A percentile compares a stretch with the other conserved stretches of the same genome.
Evolutionary conservation across 805 yeast species (phyloP).

Genomic region (Grigorovia yakushimaensis): DNA sequence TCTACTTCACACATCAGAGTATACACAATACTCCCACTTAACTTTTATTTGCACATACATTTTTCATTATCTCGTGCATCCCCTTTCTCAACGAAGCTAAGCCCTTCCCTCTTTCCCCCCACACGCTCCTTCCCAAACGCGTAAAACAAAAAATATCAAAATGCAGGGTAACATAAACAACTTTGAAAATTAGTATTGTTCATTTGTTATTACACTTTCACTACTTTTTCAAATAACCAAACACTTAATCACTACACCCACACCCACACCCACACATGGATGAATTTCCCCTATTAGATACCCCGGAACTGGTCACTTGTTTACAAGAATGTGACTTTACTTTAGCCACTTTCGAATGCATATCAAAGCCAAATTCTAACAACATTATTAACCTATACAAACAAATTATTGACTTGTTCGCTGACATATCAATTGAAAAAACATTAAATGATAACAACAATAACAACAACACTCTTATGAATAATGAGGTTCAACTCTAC

Average conservation of each 20-base stretch:
- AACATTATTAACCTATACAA: constrained; percentile 47
- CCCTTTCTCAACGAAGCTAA: too few relatives aligned
- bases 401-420: constrained; percentile 51
- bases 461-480: neutral
- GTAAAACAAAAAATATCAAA: neutral
- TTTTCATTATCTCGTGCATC: too few relatives aligned
- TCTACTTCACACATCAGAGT: too few relatives aligned
- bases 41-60: too few relatives aligned
- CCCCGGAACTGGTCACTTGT: constrained; percentile 48
- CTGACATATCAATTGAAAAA: constrained; percentile 38
- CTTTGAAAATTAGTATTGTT: too few relatives aligned
- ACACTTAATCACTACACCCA: too few relatives aligned
- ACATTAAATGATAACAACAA: neutral
- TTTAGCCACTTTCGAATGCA: constrained; percentile 48
- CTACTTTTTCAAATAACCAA: too few relatives aligned
- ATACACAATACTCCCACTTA: too few relatives aligned
- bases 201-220: too few relatives aligned
- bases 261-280: constrained; percentile 24
- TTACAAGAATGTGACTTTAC: constrained; percentile 51
- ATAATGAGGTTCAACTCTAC: constrained; percentile 2
- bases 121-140: too few relatives aligned
- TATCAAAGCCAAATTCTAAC: constrained; percentile 47
- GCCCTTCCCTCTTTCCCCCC: too few relatives aligned
- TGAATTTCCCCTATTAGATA: constrained; percentile 53
- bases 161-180: neutral